Conservation (phyloP, 169 alveolate species). For the Eimeria tenella region DNA sequence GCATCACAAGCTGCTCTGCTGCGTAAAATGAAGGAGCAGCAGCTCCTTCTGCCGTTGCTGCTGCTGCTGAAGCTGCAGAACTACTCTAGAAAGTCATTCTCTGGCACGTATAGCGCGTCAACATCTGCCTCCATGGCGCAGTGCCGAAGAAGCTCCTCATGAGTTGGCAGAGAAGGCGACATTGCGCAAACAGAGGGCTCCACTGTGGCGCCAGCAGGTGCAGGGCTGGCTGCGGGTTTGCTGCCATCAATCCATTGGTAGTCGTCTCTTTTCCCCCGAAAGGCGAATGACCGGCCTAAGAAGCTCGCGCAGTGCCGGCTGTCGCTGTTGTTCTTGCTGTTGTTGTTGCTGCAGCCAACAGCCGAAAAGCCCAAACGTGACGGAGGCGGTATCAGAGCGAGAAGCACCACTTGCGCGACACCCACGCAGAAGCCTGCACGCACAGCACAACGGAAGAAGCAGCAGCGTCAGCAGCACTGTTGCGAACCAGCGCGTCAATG, state of each 20-base stretch:
- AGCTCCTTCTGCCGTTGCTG: constrained; percentile 9
- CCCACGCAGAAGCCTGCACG: constrained; percentile 25
- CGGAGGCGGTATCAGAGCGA: constrained; percentile 32
- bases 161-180: constrained; percentile 29
- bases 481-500: too few species aligned
- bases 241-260: not conserved
- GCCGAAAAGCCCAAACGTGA: constrained; percentile 30
- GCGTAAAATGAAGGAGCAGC: not conserved
- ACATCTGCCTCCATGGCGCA: not conserved
- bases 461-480: not conserved
- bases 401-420: constrained; percentile 37
- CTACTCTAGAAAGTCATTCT: not conserved
- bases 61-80: not conserved
- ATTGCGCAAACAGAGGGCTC: not conserved
- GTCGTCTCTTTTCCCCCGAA: not conserved
- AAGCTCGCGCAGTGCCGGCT: not conserved
- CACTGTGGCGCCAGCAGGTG: not conserved
- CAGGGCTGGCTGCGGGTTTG: not conserved
- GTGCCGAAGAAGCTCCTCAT: constrained; percentile 31
- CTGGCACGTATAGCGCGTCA: not conserved
- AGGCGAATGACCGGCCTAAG: not conserved
- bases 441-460: not conserved
- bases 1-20: not conserved
- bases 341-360: constrained; percentile 28
- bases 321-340: constrained; percentile 9